These are phyloP conservation scores for Ceratobasidium sp. DNA, from an alignment of 1,284 basidiomycete genomes.

Conservation along the genomic window DNA sequence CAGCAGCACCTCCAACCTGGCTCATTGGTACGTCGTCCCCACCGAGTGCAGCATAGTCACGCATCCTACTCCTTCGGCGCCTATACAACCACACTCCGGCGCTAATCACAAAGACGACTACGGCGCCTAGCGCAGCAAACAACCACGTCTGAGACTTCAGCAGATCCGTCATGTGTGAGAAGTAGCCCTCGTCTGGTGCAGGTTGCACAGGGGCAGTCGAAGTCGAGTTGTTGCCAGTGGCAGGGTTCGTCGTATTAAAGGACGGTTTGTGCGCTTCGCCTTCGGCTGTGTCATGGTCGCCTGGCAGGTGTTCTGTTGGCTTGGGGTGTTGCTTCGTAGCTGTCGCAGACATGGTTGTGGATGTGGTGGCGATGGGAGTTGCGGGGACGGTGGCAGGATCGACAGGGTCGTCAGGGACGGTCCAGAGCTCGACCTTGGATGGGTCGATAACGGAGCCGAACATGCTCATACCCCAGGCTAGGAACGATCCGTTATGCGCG, in stretches of 20 bases:
- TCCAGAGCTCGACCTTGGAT: slow-evolving; percentile 73
- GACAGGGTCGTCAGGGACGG: slow-evolving; percentile 53
- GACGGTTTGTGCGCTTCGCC: slow-evolving; percentile 80
- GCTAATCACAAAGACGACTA: slow-evolving; percentile 77
- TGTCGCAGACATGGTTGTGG: slow-evolving; percentile 56
- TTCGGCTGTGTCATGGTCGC: slow-evolving; percentile 79
- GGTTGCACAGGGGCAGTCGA: slow-evolving; percentile 30
- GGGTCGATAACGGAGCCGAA: slow-evolving; percentile 94
- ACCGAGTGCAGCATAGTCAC: slow-evolving; percentile 76
- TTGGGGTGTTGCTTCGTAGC: slow-evolving; percentile 76
- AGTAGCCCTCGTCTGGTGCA: slow-evolving; percentile 88
- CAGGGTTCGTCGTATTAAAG: slow-evolving; percentile 61
- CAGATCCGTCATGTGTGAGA: slow-evolving; percentile 83
- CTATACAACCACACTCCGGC: slow-evolving; percentile 79
- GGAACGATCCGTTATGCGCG: slow-evolving; percentile 80
- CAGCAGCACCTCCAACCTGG: slow-evolving; percentile 63
- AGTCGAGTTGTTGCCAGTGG: slow-evolving; percentile 52
- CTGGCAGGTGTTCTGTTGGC: slow-evolving; percentile 90
- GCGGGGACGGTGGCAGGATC: slow-evolving; percentile 57
- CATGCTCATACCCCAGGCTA: slow-evolving; percentile 92
- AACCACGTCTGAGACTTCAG: slow-evolving; percentile 87
- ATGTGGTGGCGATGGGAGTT: slow-evolving; percentile 52
- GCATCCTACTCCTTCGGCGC: slow-evolving; percentile 66
- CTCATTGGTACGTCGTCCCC: slow-evolving; percentile 84
- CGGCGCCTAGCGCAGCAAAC: slow-evolving; percentile 79